Conservation (phyloP, 179 eudicot genomes). For the Carnegiea gigantea region DNA sequence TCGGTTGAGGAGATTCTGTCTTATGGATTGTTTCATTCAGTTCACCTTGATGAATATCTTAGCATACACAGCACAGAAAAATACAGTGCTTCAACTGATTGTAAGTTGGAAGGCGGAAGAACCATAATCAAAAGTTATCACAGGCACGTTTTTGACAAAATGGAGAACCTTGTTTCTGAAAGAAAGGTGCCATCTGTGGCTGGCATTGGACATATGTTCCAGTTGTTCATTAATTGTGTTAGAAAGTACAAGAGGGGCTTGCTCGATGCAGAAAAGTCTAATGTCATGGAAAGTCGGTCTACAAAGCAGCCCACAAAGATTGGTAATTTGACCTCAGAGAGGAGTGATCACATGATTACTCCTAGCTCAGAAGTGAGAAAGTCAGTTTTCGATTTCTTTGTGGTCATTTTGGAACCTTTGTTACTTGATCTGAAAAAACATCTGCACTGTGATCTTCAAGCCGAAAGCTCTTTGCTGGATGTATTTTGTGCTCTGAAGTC, state of each 20-base stretch:
- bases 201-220: constrained; percentile 74
- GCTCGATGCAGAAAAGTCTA: constrained; percentile 35
- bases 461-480: constrained; percentile 35
- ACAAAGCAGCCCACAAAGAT: constrained; percentile 23
- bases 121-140: constrained; percentile 72
- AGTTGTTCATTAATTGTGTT: constrained; percentile 56
- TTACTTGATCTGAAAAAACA: constrained; percentile 43
- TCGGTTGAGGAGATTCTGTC: constrained; percentile 61
- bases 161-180: constrained; percentile 54
- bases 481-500: constrained; percentile 45
- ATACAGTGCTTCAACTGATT: constrained; percentile 50
- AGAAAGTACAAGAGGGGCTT: constrained; percentile 56
- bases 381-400: constrained; percentile 70
- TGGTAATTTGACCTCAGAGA: constrained; percentile 30
- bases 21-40: constrained; percentile 80
- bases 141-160: constrained; percentile 79
- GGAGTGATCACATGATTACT: constrained; percentile 24
- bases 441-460: constrained; percentile 43
- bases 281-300: constrained; percentile 26
- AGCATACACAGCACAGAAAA: constrained; percentile 59
- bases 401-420: constrained; percentile 68
- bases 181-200: constrained; percentile 52
- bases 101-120: constrained; percentile 38
- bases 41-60: constrained; percentile 82
- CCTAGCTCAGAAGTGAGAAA: constrained; percentile 53